These are phyloP conservation scores for Cunninghamia lanceolata DNA, from an alignment of 75 land plant species.

Conservation along the genomic window DNA sequence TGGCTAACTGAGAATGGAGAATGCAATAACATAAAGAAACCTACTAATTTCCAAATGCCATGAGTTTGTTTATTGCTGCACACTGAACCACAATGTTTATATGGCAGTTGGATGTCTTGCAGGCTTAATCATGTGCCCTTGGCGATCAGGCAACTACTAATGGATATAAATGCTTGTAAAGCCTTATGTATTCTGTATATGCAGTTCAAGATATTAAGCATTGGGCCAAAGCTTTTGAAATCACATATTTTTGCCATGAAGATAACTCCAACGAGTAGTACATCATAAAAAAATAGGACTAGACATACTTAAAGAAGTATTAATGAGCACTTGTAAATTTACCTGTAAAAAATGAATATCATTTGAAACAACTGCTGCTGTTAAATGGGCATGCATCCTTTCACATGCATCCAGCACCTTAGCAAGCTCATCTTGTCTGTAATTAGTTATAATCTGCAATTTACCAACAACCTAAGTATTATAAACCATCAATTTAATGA, in stretches of 20 bases:
- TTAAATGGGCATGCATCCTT: constrained; percentile 96
- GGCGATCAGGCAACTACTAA: neutral
- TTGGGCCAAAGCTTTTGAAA: neutral
- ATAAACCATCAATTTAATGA: neutral
- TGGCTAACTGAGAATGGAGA: neutral
- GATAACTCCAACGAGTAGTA: neutral
- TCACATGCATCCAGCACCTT: constrained; percentile 84
- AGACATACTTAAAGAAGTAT: neutral
- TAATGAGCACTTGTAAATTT: neutral
- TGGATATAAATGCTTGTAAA: neutral
- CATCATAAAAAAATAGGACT: neutral
- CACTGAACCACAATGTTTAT: neutral
- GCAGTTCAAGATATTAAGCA: neutral
- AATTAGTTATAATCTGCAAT: constrained; percentile 76
- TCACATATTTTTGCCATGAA: neutral
- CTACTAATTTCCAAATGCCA: neutral
- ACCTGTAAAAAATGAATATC: constrained; percentile 84
- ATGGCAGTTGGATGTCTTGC: neutral
- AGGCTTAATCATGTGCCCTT: neutral
- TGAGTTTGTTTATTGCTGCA: neutral
- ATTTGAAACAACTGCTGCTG: constrained; percentile 99
- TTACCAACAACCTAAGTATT: neutral
- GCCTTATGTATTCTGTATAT: neutral
- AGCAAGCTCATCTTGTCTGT: constrained; percentile 65
- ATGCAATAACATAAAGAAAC: neutral